Evolutionary conservation across 2,329 filamentous ascomycete genomes (phyloP), one percentile per base, ranked within the genome.

Genomic region (Aureobasidium sp.): DNA sequence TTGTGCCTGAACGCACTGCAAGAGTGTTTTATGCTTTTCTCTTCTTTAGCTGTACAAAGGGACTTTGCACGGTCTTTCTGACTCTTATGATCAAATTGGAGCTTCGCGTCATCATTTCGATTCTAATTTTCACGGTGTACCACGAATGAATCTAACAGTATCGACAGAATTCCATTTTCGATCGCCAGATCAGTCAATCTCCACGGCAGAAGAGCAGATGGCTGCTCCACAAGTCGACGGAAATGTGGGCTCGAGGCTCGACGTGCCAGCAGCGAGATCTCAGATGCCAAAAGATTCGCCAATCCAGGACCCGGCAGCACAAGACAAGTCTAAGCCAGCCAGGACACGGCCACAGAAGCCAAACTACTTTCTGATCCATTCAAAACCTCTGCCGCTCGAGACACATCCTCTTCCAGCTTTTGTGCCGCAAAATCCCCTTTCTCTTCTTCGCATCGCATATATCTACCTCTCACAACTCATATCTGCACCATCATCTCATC

Each of bases 351-450:
- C 49, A 22, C 60, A 61, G n/a, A 65, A 64, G 27, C 77, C 86
- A 58, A 87, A 87, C 68, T 87, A 85, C 72, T 85, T 86, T 72
- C 80, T 91, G 72, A 87, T 97, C 60, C 94, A 99, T 76, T 82
- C 85, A 54, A 85, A 90, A 62, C 90, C 91, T 60, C 83, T 89
- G 6, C 94, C 94, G 29, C 77, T 97, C 64, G 84, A 86, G 66
- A 87, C 89, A 6, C 89, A 93, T 71, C 91, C 93, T 27, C 81
- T 97, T 11, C 94, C 94, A 40, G 83, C 84, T 52, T 89, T 99
- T 73, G 90, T 96, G 68, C 93, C 93, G 59, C 91, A 89, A 75
- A 97, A 97, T 72, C 94, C 94, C 47, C 75, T 97, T 48, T 97
- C 93, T 40, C 77, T 97, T 40, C 78, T 97, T 66, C 88, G 92